Base-by-base conservation (phyloP, 139 green algal genomes). In the Trebouxia sp. region DNA sequence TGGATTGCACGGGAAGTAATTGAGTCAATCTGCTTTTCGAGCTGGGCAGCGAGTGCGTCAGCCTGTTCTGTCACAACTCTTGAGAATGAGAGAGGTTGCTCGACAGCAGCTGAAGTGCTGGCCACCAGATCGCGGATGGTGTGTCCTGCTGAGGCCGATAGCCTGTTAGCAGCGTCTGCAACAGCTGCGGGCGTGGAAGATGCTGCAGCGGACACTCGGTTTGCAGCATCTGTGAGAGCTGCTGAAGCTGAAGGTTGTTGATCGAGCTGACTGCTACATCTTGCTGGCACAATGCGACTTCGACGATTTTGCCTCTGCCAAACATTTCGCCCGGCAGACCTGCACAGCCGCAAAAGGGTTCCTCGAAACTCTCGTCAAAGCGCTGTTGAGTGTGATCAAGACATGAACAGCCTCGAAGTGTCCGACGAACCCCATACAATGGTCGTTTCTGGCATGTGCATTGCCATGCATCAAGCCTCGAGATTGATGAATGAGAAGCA, bases 81-180 rank as follows among this genome's bases (percentile, higher is more conserved):
- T 45, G 62, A 26, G 14, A 53, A 53, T 26, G 15, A 1, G 20
- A 1, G 47, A 26, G 47, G 20, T 53, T 53, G 47, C 2, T 53
- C 47, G 20, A 17, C 20, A 17, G 47, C 15, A 26, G 47, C 47
- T 53, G 47, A 53, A 17, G 47, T 72, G 62, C 62, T 72, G 35
- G 62, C 62, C n/a, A 72, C 62, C 15, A 72, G 3, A 30, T 43
- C 35, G 10, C 43, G 62, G 43, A 43, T 72, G 32, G 62, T 72
- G 28, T 72, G 62, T 22, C 26, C 32, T 9, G 62, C 32, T 30
- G 20, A 32, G 43, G 62, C 62, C 42, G 62, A 72, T 15, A 72
- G 32, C 24, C 62, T 72, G 62, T 35, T 72, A 35, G 62, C 62
- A 72, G 62, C 62, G 28, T 45, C 62, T 72, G 62, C 62, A 28